Evolutionary conservation across 2,329 filamentous ascomycete species (phyloP), one percentile per base, ranked within the genome.

Genomic region (Curvularia eragrostidis): DNA sequence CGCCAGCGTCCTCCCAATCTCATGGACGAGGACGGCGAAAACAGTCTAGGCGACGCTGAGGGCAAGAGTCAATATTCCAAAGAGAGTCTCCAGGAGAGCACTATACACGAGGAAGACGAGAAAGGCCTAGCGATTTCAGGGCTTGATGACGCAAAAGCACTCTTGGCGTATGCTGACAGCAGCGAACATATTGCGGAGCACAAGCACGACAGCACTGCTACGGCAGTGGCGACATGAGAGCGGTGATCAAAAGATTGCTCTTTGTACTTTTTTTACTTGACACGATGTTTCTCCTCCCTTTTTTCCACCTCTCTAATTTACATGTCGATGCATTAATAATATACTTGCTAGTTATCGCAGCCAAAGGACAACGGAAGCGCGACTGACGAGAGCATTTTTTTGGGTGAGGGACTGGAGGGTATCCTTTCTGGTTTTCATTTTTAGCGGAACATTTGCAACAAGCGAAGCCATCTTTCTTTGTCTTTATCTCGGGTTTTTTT

Each of bases 1-100:
- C 90, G 90, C 55, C 92, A 97, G 73, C 87, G 95, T 5, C 95
- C 95, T 2, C 95, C 93, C 26, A 93, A 92, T 1, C 81, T 97
- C 54, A 94, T 95, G 89, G 89, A 81, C 18, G 77, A 80, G 13
- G 76, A 77, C 42, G 75, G 76, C 1, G 73, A 75, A 13, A 69
- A 68, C 1, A 62, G 57, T 18, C 70, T 67, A 2, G 65, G 56
- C 26, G 67, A 74, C 23, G 57, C 63, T 1, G 65, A 73, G 49
- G 68, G 67, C 55, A 66, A 63, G 58, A 75, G 73, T 46, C 70
- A 65, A 41, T 66, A 65, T 23, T 72, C 69, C 12, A 77, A 77
- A 60, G 73, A 74, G 44, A 75, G 74, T 57, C 51, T 76, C 6
- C 70, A 73, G 44, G 74, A 71, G 21, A 70, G 66, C 49, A 66